Percentiles rank a stretch among this genome's conserved stretches.
Conservation (phyloP, 202 grass and related monocot genomes). For the Setaria italica region DNA sequence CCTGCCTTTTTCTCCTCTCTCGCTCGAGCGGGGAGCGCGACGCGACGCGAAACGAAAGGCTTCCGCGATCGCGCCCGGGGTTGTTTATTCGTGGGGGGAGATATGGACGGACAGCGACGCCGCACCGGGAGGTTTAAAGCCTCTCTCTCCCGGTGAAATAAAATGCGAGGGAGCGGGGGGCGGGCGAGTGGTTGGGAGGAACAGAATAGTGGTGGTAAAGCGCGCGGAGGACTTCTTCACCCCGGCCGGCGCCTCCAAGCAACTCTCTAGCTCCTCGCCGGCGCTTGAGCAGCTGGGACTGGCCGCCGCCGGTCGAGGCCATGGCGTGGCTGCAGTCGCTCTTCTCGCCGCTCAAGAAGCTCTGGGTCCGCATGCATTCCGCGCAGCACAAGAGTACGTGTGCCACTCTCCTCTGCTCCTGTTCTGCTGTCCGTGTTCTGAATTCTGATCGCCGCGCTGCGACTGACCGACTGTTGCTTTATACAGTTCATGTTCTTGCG, state of each 20-base stretch:
- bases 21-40: background rate
- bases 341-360: slow-evolving; percentile 73
- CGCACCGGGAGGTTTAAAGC: slow-evolving; percentile 59
- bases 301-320: background rate
- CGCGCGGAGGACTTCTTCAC: slow-evolving; percentile 42
- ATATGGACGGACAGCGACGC: slow-evolving; percentile 64
- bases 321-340: slow-evolving; percentile 79
- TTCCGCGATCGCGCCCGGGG: background rate
- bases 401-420: background rate
- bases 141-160: slow-evolving; percentile 36
- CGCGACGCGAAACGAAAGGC: background rate
- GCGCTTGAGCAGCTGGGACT: no score
- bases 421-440: background rate
- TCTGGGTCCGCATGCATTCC: slow-evolving; percentile 84
- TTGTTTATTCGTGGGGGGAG: slow-evolving; percentile 44
- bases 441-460: background rate
- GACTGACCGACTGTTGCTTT: no score
- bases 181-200: background rate
- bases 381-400: slow-evolving; percentile 68
- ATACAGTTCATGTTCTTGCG: background rate
- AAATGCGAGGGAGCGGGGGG: slow-evolving; percentile 35
- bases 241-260: slow-evolving; percentile 45
- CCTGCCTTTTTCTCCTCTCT: background rate
- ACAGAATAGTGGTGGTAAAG: slow-evolving; percentile 27
- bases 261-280: slow-evolving; percentile 6